Base-by-base conservation (phyloP, 371 early-diverging fungal genomes). In the Saksenaea oblongispora region DNA sequence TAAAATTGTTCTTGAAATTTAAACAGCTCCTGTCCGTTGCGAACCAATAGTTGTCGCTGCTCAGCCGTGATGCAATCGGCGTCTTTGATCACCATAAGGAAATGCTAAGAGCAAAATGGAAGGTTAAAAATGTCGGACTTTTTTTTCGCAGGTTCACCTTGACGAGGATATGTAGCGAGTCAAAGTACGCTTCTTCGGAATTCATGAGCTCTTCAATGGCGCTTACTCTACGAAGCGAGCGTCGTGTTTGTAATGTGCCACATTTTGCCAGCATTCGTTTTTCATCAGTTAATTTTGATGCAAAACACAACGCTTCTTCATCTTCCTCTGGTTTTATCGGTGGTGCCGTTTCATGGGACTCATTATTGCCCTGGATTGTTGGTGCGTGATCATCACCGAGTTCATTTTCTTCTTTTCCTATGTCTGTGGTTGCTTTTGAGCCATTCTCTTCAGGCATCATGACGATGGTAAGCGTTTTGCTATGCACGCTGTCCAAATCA, bases 101-200 rank as follows among this genome's bases (percentile, higher is more conserved):
- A 76, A 53, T 71, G 69, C 76, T 76, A 58, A 2, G 42, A 22
- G 35, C 8, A 58, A 31, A 34, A n/a, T n/a, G n/a, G n/a, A 27
- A 57, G 26, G 11, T 26, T 17, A 17, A 27, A 28, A 17, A 24
- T 47, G 54, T 24, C 11, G 22, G 35, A 22, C 18, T 39, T 31
- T n/a, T 36, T 34, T 41, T 22, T 13, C 17, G 9, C 9, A 8
- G 56, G 31, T 68, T 72, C 69, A 80, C 80, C 34, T 60, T 73
- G 17, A 70, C 75, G 13, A 80, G 67, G n/a, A 73, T 69, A 35
- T 60, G 58, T 5, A 80, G 53, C 62, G 77, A 75, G 5, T 71
- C 58, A 5, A 66, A 61, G 61, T 78, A 80, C 0, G 60, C 71
- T 34, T 67, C 68, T 58, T 80, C 81, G 10, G 81, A 76, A 36